These are phyloP conservation scores for Tuber melanosporum DNA, from an alignment of 495 filamentous ascomycete genomes.

Conservation along the genomic window DNA sequence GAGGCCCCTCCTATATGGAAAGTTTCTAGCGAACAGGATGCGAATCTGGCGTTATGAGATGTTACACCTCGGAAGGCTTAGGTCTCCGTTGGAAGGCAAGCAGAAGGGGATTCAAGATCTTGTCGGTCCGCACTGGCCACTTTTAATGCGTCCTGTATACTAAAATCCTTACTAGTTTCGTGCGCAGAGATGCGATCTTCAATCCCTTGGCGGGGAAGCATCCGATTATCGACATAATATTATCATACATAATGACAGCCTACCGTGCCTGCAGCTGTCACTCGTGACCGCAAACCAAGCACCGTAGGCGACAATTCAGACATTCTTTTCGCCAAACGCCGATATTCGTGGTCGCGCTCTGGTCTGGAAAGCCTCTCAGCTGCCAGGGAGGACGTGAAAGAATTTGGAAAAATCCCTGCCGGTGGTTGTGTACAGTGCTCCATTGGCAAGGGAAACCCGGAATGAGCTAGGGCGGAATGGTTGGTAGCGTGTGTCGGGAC, in stretches of 20 bases:
- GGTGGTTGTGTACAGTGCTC: neutral
- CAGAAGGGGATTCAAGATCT: neutral
- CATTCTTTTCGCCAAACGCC: neutral
- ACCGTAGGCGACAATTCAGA: neutral
- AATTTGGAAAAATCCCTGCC: neutral
- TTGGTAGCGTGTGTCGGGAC: neutral
- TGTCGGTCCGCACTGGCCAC: neutral
- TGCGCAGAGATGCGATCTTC: neutral
- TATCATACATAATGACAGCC: too few relatives aligned
- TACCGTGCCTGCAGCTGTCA: neutral
- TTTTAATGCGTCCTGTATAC: neutral
- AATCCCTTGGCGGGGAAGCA: neutral
- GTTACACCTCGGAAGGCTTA: neutral
- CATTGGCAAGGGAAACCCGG: neutral
- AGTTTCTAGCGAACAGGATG: neutral
- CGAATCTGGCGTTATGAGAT: neutral
- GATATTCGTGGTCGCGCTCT: neutral
- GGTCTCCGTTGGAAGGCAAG: neutral
- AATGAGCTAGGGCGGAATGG: neutral
- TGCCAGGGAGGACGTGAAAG: neutral
- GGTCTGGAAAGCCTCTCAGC: neutral
- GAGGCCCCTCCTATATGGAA: neutral
- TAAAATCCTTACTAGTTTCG: neutral
- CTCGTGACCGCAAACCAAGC: neutral
- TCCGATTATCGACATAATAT: neutral